A percentile compares a stretch with the other conserved stretches of the same genome.
These are phyloP conservation scores for Tetrapyrgos nigripes DNA, from an alignment of 1,284 basidiomycete species.

Conservation along the genomic window DNA sequence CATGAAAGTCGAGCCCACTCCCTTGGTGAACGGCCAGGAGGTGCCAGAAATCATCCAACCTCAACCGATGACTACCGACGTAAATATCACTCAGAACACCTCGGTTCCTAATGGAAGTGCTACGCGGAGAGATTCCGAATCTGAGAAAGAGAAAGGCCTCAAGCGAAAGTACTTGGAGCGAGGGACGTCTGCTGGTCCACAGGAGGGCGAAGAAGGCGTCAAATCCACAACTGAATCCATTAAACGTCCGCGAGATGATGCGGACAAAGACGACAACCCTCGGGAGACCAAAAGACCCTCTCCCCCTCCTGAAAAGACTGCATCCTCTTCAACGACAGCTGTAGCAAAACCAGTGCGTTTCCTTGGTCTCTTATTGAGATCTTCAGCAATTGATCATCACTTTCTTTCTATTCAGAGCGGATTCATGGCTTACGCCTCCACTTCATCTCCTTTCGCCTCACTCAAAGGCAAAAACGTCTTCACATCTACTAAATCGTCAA, in stretches of 20 bases:
- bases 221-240: conserved; percentile 38
- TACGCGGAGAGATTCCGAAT: conserved; percentile 35
- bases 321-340: conserved; percentile 38
- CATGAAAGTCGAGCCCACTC: conserved; percentile 3
- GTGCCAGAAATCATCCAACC: not conserved
- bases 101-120: conserved; percentile 4
- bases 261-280: conserved; percentile 62
- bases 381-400: conserved; percentile 13
- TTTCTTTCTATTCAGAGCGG: conserved; percentile 49
- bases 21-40: not conserved
- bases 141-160: conserved; percentile 59
- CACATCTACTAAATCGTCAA: conserved; percentile 27
- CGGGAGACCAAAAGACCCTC: conserved; percentile 68
- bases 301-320: conserved; percentile 60
- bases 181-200: conserved; percentile 63
- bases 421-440: conserved; percentile 78
- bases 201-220: conserved; percentile 32
- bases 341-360: conserved; percentile 55
- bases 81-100: conserved; percentile 10
- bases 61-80: not conserved
- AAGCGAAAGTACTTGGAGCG: conserved; percentile 70
- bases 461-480: conserved; percentile 74
- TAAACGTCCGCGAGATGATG: conserved; percentile 61
- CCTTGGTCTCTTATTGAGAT: conserved; percentile 9
- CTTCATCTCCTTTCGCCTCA: conserved; percentile 70